Base-by-base conservation (phyloP, 345 rosid species). In the Murraya koenigii region DNA sequence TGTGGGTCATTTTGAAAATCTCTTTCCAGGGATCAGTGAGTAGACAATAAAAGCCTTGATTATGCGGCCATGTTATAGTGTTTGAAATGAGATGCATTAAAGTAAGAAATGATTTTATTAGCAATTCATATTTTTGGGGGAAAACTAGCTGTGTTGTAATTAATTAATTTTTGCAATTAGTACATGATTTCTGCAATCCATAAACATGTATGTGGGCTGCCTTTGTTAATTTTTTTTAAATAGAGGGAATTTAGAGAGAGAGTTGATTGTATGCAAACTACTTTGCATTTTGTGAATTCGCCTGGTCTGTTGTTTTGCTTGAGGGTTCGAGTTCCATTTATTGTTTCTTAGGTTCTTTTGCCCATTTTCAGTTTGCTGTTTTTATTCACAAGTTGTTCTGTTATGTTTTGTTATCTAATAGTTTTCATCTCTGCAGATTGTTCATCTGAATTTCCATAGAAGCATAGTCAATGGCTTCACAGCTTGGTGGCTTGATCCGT, bases 391-490 rank as follows among this genome's bases (percentile, higher is more conserved):
- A 28, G 15, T 75, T 47, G 35, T 75, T 14, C 17, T 15, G 8
- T 11, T 41, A 10, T 0, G 49, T 11, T 41, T 7, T 28, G 15
- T 30, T 32, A 17, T 69, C 19, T 47, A 13, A 22, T 28, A 2
- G 61, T n/a, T 49, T 75, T 35, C 19, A 2, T 28, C 49, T 55
- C 67, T 76, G 82, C 80, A 82, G 80, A 28, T 41, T 33, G 60
- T 65, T 36, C 19, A n/a, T 62, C 36, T 25, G 63, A 66, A 33
- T 32, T 70, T 61, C 33, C 56, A 15, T 47, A 36, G 25, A 38
- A n/a, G 66, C 35, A 66, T 20, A 55, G 3, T 3, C 63, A 71
- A 89, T 87, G 92, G 90, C 87, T 17, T 79, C 83, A 55, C 77
- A 63, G 28, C 59, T 56, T 74, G 82, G 85, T 36, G 65, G 81